These are phyloP conservation scores for Alternaria gaisen DNA, from an alignment of 2,329 filamentous ascomycete genomes.

Conservation along the genomic window DNA sequence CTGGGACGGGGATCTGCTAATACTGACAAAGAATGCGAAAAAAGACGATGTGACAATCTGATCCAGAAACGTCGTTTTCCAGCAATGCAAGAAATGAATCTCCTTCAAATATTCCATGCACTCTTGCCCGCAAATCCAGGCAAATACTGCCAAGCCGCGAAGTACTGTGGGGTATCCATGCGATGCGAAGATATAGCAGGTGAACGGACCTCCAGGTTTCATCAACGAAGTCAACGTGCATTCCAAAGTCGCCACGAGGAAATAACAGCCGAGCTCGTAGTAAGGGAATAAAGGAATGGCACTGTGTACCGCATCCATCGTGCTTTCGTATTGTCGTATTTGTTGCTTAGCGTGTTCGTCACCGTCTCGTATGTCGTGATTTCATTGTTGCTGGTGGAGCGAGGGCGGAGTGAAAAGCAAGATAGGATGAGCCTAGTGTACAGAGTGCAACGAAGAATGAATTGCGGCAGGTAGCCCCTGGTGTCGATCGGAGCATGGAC, in stretches of 20 bases:
- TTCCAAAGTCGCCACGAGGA: slow-evolving; percentile 16
- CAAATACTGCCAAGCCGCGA: slow-evolving; percentile 37
- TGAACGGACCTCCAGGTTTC: slow-evolving; percentile 30
- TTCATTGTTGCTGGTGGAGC: slow-evolving; percentile 23
- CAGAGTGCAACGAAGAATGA: slow-evolving; percentile 35
- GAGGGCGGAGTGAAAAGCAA: slow-evolving; percentile 16
- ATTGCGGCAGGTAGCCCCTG: slow-evolving; percentile 6
- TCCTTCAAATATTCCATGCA: slow-evolving; percentile 23
- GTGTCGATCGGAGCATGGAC: not conserved
- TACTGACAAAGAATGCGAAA: slow-evolving; percentile 21
- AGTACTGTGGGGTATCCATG: slow-evolving; percentile 25
- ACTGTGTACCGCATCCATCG: slow-evolving; percentile 16
- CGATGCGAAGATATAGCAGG: slow-evolving; percentile 27
- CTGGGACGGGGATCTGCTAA: slow-evolving; percentile 16
- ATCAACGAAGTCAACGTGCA: slow-evolving; percentile 33
- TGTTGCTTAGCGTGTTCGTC: slow-evolving; percentile 22
- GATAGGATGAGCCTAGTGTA: slow-evolving; percentile 33
- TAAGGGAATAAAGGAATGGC: slow-evolving; percentile 18
- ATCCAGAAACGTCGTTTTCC: slow-evolving; percentile 29
- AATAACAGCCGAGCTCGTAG: slow-evolving; percentile 19
- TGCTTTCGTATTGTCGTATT: slow-evolving; percentile 26
- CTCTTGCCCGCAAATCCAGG: slow-evolving; percentile 37
- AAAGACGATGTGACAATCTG: slow-evolving; percentile 21
- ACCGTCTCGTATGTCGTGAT: slow-evolving; percentile 36
- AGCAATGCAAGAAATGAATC: slow-evolving; percentile 33